Evolutionary conservation across 495 filamentous ascomycete genomes (phyloP).

Genomic region (Penicillium nucicola): DNA sequence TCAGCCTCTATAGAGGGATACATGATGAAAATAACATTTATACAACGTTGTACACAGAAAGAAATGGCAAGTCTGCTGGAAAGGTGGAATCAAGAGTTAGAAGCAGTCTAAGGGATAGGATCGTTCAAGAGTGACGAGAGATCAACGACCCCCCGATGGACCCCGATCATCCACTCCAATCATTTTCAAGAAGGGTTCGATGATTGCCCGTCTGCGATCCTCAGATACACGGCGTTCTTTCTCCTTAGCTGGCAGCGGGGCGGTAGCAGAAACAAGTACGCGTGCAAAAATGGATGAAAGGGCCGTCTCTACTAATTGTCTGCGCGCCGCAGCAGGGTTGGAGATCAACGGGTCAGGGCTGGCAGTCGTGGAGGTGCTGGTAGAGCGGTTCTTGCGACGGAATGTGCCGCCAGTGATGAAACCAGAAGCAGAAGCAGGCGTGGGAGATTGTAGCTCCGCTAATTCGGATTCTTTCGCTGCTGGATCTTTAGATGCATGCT

Average conservation of each 20-base stretch:
- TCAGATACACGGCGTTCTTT: slow-evolving; percentile 42
- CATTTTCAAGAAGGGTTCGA: slow-evolving; percentile 46
- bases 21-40: neutral
- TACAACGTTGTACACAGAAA: neutral
- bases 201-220: slow-evolving; percentile 37
- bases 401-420: slow-evolving; percentile 34
- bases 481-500: neutral
- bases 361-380: slow-evolving; percentile 11
- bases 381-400: slow-evolving; percentile 26
- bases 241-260: slow-evolving; percentile 33
- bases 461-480: slow-evolving; percentile 4
- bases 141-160: slow-evolving; percentile 34
- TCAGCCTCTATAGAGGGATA: neutral
- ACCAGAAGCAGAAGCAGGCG: slow-evolving; percentile 24
- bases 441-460: slow-evolving; percentile 10
- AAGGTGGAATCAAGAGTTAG: too few relatives aligned
- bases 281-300: slow-evolving; percentile 32
- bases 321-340: slow-evolving; percentile 20
- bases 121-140: neutral
- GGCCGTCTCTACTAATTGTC: slow-evolving; percentile 34
- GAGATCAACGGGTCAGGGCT: neutral
- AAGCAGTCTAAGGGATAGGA: neutral
- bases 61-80: neutral
- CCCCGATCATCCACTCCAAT: slow-evolving; percentile 39
- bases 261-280: slow-evolving; percentile 33